phyloP scores from a whole-genome alignment of 2,329 filamentous ascomycete species.

The Calonectria pauciramosa region DNA sequence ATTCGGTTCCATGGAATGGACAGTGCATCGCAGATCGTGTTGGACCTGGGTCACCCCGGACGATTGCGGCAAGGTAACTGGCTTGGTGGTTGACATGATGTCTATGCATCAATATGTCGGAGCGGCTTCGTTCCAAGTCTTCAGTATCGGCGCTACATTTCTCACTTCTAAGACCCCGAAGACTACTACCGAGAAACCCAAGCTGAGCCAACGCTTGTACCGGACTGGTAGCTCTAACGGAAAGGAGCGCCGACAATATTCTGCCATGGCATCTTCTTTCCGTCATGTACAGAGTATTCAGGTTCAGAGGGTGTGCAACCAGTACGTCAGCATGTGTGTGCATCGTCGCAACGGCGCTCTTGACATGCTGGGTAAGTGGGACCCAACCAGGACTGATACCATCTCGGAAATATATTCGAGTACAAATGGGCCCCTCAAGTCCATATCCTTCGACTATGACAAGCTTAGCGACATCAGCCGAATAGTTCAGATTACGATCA shows the following conservation, averaged over 20 bases:
- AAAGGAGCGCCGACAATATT: neutral
- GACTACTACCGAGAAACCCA: neutral
- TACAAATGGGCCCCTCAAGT: neutral
- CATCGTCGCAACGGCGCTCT: slow-evolving; percentile 3
- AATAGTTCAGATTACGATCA: neutral
- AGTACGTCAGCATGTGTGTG: slow-evolving; percentile 12
- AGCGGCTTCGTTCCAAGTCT: neutral
- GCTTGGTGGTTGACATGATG: slow-evolving; percentile 13
- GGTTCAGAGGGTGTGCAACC: neutral
- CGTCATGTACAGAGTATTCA: slow-evolving; percentile 6
- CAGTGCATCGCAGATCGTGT: neutral
- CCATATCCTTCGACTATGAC: slow-evolving; percentile 7
- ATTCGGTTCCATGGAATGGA: slow-evolving; percentile 9
- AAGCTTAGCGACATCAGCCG: neutral
- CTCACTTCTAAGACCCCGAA: neutral
- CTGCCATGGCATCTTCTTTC: neutral
- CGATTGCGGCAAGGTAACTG: slow-evolving; percentile 15
- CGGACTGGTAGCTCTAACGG: neutral
- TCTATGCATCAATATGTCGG: slow-evolving; percentile 5
- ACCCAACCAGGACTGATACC: neutral
- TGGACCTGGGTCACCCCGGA: slow-evolving; percentile 22
- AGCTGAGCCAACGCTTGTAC: neutral
- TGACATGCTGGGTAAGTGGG: slow-evolving; percentile 16
- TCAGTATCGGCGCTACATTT: slow-evolving; percentile 7
- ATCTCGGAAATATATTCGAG: neutral